These are phyloP conservation scores for Acanthochlamys bracteata DNA, from an alignment of 106 monocot genomes.

Conservation along the genomic window DNA sequence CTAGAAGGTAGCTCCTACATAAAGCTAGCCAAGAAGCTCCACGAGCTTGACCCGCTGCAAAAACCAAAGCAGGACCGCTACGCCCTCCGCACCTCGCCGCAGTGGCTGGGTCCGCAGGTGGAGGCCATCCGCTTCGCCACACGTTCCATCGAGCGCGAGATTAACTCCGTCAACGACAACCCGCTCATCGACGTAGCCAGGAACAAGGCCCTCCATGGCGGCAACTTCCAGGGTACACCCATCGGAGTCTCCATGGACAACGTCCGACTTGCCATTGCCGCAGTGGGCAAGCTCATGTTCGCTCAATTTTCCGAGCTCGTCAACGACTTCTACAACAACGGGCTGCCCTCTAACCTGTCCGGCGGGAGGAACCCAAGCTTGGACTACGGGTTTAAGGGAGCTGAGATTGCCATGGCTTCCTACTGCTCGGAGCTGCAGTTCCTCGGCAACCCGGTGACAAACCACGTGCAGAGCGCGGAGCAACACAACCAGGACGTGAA, in stretches of 20 bases:
- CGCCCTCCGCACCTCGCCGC: slow-evolving; percentile 30
- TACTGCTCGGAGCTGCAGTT: slow-evolving; percentile 71
- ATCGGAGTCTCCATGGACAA: slow-evolving; percentile 60
- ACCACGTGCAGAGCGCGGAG: slow-evolving; percentile 69
- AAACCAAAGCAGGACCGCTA: slow-evolving; percentile 38
- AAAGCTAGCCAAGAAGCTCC: slow-evolving; percentile 29
- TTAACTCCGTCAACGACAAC: slow-evolving; percentile 44
- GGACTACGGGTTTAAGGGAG: slow-evolving; percentile 64
- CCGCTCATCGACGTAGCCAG: slow-evolving; percentile 42
- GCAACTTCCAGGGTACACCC: slow-evolving; percentile 52
- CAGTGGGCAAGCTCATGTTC: slow-evolving; percentile 73
- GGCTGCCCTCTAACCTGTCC: slow-evolving; percentile 34
- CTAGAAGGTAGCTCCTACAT: slow-evolving; percentile 32
- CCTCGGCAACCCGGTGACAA: slow-evolving; percentile 56
- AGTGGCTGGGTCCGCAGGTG: slow-evolving; percentile 37
- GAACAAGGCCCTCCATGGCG: slow-evolving; percentile 33
- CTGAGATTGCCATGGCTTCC: slow-evolving; percentile 65
- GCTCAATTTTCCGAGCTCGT: slow-evolving; percentile 76
- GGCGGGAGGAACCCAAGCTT: slow-evolving; percentile 33
- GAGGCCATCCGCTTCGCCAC: slow-evolving; percentile 26
- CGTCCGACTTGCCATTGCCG: slow-evolving; percentile 37
- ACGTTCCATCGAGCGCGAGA: slow-evolving; percentile 31
- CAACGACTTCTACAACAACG: slow-evolving; percentile 54
- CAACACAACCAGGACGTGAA: slow-evolving; percentile 80
- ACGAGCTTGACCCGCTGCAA: slow-evolving; percentile 29